phyloP scores from a whole-genome alignment of 768 basidiomycete genomes.

The Lentinula aciculospora region DNA sequence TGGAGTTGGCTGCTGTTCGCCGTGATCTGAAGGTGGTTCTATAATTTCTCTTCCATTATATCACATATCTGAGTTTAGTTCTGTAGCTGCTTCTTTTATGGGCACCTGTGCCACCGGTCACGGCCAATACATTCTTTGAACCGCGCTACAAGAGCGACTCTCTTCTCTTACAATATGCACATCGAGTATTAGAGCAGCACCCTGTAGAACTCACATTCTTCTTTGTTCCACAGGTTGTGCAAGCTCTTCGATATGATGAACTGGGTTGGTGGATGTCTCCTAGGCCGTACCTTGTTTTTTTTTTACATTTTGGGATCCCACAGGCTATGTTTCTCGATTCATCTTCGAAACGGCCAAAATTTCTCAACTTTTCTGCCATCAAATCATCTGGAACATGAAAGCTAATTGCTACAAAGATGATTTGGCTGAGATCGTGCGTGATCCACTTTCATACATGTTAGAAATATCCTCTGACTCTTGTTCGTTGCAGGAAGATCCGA shows the following conservation, averaged over 20 bases:
- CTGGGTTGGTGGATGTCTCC: conserved; percentile 48
- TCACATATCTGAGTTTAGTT: background rate
- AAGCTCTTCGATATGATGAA: conserved; percentile 87
- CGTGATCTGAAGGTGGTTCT: conserved; percentile 68
- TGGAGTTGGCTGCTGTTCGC: conserved; percentile 42
- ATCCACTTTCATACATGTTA: background rate
- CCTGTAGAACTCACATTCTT: conserved; percentile 95
- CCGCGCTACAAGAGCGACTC: conserved; percentile 80
- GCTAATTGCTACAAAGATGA: conserved; percentile 97
- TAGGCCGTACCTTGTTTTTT: too few species aligned
- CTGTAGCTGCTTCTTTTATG: conserved; percentile 79
- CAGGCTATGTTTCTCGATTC: conserved; percentile 92
- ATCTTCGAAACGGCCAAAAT: conserved; percentile 97
- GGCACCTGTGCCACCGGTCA: conserved; percentile 81
- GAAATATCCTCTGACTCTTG: background rate
- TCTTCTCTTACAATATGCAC: conserved; percentile 88
- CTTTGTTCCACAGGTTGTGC: conserved; percentile 98
- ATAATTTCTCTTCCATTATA: background rate
- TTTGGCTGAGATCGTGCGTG: conserved; percentile 68
- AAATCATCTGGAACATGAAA: conserved; percentile 99
- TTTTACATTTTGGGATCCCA: background rate
- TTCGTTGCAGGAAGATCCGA: conserved; percentile 71
- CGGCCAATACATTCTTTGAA: conserved; percentile 82
- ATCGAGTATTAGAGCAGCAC: conserved; percentile 91
- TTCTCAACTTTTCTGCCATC: conserved; percentile 96